Base-by-base conservation (phyloP, 495 filamentous ascomycete species). In the Neurospora intermedia region DNA sequence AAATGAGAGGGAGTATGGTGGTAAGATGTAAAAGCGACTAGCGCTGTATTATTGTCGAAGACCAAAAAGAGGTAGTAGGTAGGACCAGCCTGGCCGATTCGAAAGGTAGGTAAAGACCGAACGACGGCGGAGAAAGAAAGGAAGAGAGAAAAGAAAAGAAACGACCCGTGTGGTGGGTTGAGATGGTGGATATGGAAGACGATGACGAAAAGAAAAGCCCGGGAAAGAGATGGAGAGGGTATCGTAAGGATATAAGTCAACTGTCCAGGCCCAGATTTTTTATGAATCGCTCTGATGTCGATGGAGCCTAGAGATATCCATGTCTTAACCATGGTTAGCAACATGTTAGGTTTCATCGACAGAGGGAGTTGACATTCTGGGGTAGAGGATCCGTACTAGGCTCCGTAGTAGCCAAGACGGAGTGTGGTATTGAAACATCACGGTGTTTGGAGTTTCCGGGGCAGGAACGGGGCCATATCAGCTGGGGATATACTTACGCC, bases 61-160 rank as follows among this genome's bases (percentile, higher is more conserved):
- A 31, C 10, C 13, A 6, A 23, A 35, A 18, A 38, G 6, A 38
- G 35, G 35, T 70, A 74, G 74, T 43, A 70, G 73, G 73, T 78
- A 86, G 81, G 82, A 83, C 83, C 83, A 86, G 79, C 85, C 85
- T 83, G 74, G 27, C 54, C 31, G 23, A 15, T 62, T 62, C 27
- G 54, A 18, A 74, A 72, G 82, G 78, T 82, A 72, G 82, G 78
- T 82, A 80, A 74, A 70, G 72, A 70, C 76, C 73, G 45, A 69
- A 71, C 46, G 73, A 82, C 75, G 72, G 66, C 27, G 76, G 69
- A 72, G 74, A 75, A 80, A 75, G 76, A 74, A 77, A 74, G 62
- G 77, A 75, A 73, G 77, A 45, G 71, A 77, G 77, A 74, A 71
- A 74, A 75, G 75, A 76, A 75, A 73, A 75, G 70, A 72, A 69